These are phyloP conservation scores for Euphorbia lathyris DNA, from an alignment of 345 rosid genomes.

Conservation along the genomic window DNA sequence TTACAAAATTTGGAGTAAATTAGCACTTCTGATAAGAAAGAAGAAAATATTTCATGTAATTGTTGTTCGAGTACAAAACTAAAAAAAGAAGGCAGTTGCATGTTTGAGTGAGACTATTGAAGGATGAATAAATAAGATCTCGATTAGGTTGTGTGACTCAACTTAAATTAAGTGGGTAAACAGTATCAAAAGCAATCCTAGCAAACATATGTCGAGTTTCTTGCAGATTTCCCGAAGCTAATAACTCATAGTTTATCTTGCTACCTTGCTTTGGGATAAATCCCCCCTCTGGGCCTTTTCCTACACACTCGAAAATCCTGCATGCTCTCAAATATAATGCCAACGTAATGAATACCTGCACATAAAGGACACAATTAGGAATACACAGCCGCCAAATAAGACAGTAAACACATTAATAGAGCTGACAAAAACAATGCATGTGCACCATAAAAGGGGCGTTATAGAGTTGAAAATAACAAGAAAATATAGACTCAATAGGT, in stretches of 20 bases:
- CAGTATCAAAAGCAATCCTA: conserved; percentile 77
- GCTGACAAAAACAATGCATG: neutral
- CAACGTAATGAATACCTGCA: conserved; percentile 70
- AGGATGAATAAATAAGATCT: neutral
- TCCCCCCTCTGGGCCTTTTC: conserved; percentile 34
- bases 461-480: no score
- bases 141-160: neutral
- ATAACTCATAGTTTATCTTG: conserved; percentile 50
- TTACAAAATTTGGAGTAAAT: neutral
- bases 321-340: conserved; percentile 40
- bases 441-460: neutral
- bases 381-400: neutral
- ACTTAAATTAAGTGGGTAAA: conserved; percentile 48
- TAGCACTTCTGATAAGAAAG: neutral
- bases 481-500: no score
- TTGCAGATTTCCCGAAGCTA: conserved; percentile 47
- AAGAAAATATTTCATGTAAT: neutral
- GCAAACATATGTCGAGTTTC: conserved; percentile 74
- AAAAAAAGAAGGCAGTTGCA: neutral
- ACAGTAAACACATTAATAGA: neutral
- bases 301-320: conserved; percentile 58
- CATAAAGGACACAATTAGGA: conserved; percentile 1
- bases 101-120: neutral
- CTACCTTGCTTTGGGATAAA: conserved; percentile 48
- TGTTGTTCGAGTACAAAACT: neutral